Base-by-base conservation (phyloP, 768 basidiomycete genomes). In the Glaciozyma antarctica region DNA sequence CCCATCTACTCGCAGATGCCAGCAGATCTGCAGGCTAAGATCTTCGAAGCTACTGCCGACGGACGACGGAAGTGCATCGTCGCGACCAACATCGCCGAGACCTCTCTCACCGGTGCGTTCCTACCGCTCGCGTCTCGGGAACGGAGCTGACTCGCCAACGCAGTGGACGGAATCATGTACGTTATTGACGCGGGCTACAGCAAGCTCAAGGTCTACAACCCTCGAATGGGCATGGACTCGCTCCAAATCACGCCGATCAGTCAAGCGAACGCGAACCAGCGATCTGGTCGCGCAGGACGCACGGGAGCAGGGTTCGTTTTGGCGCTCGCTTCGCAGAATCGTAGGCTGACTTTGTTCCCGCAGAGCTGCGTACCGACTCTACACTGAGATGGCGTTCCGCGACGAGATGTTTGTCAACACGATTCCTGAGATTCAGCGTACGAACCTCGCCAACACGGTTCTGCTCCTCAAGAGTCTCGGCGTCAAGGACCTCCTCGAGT, bases 1-100 rank as follows among this genome's bases (percentile, higher is more conserved):
- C 95, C 95, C 9, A 99, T 98, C 68, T 98, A 99, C 77, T 98
- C 95, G 5, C 94, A 97, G 75, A 98, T 98, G 95, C 95, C 95
- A 15, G 95, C 95, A 9, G 95, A 98, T 79, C 79, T 99, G 45
- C 95, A 99, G 75, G 94, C 95, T 28, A 94, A 91, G 76, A 99
- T 99, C 66, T 98, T 98, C 73, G 88, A 92, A 64, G 85, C 94
- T 12, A 98, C 95, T 0, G 80, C 83, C 28, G 95, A 99, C 76
- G 95, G 95, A 4, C 82, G 95, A 54, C 81, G 95, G 61, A 99
- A 99, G 78, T 91, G 94, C 62, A 92, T 99, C 68, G 93, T 98
- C 1, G 95, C 95, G 0, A 99, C 94, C 6, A 99, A 99, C 77
- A 99, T 98, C 63, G 94, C 95, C 2, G 95, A 99, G 78, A 99